Evolutionary conservation across 257 asterid species (phyloP).

Genomic region (Capsicum baccatum): DNA sequence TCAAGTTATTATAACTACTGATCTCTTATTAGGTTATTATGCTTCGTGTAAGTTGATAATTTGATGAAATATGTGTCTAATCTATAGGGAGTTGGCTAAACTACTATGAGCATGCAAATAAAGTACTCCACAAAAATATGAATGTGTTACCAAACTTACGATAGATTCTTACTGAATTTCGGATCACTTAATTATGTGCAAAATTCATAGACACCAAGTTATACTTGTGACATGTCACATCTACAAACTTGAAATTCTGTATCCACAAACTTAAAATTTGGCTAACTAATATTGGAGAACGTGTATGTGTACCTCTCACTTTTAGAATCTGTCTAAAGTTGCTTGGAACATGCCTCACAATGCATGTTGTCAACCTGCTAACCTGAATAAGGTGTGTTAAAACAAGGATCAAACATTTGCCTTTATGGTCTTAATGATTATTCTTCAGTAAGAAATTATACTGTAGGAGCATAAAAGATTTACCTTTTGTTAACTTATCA

Average conservation of each 20-base stretch:
- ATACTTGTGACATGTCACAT: background rate
- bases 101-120: too few species aligned
- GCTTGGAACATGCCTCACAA: slow-evolving; percentile 84
- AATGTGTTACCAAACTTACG: too few species aligned
- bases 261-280: background rate
- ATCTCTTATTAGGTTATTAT: too few species aligned
- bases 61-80: too few species aligned
- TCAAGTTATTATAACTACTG: too few species aligned
- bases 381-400: slow-evolving; percentile 48
- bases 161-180: too few species aligned
- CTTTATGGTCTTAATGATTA: background rate
- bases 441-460: background rate
- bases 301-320: slow-evolving; percentile 69
- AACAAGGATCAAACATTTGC: background rate
- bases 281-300: background rate
- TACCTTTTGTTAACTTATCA: slow-evolving; percentile 41
- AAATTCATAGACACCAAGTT: background rate
- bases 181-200: background rate
- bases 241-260: background rate
- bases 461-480: background rate
- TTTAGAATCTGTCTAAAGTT: slow-evolving; percentile 83
- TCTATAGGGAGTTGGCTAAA: too few species aligned
- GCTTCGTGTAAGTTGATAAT: too few species aligned
- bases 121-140: too few species aligned
- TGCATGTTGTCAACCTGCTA: slow-evolving; percentile 74